Evolutionary conservation across 148 eudicot genomes (phyloP).

Genomic region (Rheum nobile): DNA sequence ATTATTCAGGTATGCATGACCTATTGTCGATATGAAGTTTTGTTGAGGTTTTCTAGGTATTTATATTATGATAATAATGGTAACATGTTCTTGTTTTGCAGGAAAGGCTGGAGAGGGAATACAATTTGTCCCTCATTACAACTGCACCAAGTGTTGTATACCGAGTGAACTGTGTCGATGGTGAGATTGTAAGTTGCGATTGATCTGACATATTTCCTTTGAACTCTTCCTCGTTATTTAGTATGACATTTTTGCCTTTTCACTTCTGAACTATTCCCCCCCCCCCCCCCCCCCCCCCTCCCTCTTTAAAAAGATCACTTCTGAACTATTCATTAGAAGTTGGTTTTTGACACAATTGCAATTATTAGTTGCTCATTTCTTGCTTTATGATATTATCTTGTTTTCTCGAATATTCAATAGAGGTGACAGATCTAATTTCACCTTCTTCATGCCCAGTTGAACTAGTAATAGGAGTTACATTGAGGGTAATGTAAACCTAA

Average conservation of each 20-base stretch:
- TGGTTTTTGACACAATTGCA: not conserved
- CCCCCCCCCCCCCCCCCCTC: too few relatives aligned
- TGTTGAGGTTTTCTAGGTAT: not conserved
- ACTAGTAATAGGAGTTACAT: not conserved
- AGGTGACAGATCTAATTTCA: not conserved
- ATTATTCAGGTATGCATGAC: conserved; percentile 69
- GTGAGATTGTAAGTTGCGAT: conserved; percentile 61
- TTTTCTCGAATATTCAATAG: not conserved
- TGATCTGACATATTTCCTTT: conserved; percentile 1
- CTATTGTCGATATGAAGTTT: not conserved
- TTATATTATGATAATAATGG: not conserved
- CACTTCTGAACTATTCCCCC: not conserved
- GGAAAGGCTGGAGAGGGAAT: conserved; percentile 99
- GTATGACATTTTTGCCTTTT: not conserved
- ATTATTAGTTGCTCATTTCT: not conserved
- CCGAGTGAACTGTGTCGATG: conserved; percentile 54
- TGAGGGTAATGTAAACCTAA: not conserved
- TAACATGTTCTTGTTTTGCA: conserved; percentile 24
- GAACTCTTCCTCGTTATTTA: not conserved
- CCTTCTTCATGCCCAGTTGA: not conserved
- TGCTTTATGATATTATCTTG: not conserved
- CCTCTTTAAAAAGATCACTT: not conserved
- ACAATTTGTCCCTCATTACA: conserved; percentile 79
- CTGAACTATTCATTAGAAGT: not conserved
- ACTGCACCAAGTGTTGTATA: conserved; percentile 99